These are phyloP conservation scores for Beauveria varroae DNA, from an alignment of 2,329 filamentous ascomycete genomes.

Conservation along the genomic window DNA sequence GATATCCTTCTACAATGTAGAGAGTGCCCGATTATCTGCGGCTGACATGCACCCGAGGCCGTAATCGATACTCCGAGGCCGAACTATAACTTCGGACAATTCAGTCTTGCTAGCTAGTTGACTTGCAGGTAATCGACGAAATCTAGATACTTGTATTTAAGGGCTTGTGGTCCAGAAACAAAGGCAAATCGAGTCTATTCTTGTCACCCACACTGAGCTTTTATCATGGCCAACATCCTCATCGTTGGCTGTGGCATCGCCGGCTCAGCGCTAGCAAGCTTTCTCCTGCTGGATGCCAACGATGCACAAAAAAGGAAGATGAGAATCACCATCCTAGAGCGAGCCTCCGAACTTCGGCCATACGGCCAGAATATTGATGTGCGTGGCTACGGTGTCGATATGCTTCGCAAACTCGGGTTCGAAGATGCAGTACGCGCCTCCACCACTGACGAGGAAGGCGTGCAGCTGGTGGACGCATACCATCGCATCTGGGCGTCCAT, in stretches of 20 bases:
- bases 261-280: constrained; percentile 35
- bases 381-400: constrained; percentile 32
- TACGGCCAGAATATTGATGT: constrained; percentile 40
- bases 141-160: not conserved
- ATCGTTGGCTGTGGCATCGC: constrained; percentile 40
- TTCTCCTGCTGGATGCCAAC: constrained; percentile 26
- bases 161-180: not conserved
- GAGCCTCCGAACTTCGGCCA: constrained; percentile 27
- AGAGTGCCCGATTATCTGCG: too few relatives aligned
- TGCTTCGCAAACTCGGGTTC: constrained; percentile 33
- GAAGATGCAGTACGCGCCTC: constrained; percentile 26
- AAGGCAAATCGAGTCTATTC: not conserved
- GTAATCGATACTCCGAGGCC: not conserved
- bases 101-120: not conserved
- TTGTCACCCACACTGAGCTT: not conserved
- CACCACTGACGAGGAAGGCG: constrained; percentile 40
- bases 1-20: too few relatives aligned
- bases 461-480: constrained; percentile 35
- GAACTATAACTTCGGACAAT: not conserved
- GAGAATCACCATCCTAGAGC: constrained; percentile 36
- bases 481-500: constrained; percentile 33
- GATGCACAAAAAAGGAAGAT: constrained; percentile 13
- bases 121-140: not conserved
- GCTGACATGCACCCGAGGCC: not conserved
- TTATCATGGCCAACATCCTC: constrained; percentile 26